Conservation (phyloP, 768 basidiomycete genomes). For the Rossbeevera mucosa region DNA sequence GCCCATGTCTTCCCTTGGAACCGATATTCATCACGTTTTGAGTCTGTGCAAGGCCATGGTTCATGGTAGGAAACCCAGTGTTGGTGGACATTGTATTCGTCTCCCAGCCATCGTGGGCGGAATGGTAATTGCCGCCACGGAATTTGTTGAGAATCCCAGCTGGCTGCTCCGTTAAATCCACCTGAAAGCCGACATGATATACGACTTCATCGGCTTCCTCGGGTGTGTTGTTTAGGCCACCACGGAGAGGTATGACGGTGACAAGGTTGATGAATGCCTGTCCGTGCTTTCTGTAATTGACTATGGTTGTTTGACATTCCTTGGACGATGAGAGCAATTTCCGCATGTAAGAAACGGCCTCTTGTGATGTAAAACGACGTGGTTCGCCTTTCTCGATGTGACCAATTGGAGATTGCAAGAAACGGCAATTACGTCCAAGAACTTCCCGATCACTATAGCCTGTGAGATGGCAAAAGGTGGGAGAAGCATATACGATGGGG, state of each 20-base stretch:
- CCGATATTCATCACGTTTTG: constrained; percentile 21
- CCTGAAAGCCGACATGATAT: constrained; percentile 94
- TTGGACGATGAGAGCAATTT: constrained; percentile 66
- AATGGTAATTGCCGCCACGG: constrained; percentile 64
- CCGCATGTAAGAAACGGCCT: constrained; percentile 62
- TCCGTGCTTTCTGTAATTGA: constrained; percentile 87
- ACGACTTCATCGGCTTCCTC: constrained; percentile 67
- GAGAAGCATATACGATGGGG: constrained; percentile 89
- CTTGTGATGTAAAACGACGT: constrained; percentile 58
- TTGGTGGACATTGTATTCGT: not conserved
- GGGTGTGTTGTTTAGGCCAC: constrained; percentile 43
- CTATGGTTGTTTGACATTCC: constrained; percentile 82
- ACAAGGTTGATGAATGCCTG: constrained; percentile 88
- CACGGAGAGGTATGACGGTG: constrained; percentile 81
- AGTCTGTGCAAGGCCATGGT: constrained; percentile 4
- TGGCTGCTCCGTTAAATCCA: constrained; percentile 86
- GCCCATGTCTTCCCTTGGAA: constrained; percentile 21
- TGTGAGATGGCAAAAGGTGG: constrained; percentile 73
- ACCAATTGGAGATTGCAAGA: constrained; percentile 76
- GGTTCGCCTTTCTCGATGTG: constrained; percentile 47
- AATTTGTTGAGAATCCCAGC: constrained; percentile 77
- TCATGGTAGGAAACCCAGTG: not conserved
- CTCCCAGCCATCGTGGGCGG: constrained; percentile 50
- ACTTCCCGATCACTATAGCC: constrained; percentile 74
- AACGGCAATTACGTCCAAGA: constrained; percentile 86